Evolutionary conservation across 2,329 filamentous ascomycete species (phyloP).

Genomic region (Colletotrichum lentis): DNA sequence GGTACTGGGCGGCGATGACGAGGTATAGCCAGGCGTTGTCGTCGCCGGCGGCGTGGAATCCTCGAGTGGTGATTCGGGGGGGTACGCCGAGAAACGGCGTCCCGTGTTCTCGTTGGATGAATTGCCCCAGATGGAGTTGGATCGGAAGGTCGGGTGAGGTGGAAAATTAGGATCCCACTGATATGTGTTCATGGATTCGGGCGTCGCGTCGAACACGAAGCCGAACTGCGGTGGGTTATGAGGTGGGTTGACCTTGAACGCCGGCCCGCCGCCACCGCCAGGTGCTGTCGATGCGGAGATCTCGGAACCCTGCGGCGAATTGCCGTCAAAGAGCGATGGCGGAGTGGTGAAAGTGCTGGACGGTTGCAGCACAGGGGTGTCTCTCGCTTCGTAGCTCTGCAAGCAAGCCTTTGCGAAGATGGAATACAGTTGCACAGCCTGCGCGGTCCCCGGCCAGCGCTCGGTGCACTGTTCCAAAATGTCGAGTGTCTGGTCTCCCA

Average conservation of each 20-base stretch:
- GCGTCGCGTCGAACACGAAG: constrained; percentile 64
- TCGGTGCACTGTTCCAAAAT: constrained; percentile 82
- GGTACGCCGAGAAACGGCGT: constrained; percentile 70
- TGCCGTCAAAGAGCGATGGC: constrained; percentile 58
- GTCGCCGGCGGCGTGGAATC: constrained; percentile 49
- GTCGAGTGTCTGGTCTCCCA: constrained; percentile 78
- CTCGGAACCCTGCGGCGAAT: constrained; percentile 56
- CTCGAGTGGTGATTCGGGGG: constrained; percentile 60
- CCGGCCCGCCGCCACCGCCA: constrained; percentile 42
- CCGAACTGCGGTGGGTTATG: constrained; percentile 66
- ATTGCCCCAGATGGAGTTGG: constrained; percentile 72
- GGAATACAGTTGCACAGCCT: constrained; percentile 85
- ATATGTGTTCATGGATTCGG: constrained; percentile 61
- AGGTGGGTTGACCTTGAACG: constrained; percentile 57
- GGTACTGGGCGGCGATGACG: constrained; percentile 37
- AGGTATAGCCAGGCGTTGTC: constrained; percentile 39
- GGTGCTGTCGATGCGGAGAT: constrained; percentile 46
- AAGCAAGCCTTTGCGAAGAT: constrained; percentile 86
- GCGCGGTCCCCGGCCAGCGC: constrained; percentile 89
- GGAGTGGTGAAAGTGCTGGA: constrained; percentile 54
- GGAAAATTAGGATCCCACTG: constrained; percentile 53
- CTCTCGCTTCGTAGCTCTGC: constrained; percentile 79
- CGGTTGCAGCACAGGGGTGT: constrained; percentile 48
- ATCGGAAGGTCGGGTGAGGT: constrained; percentile 66
- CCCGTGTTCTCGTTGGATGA: constrained; percentile 64